Base-by-base conservation (phyloP, 2,329 filamentous ascomycete species). In the Aspergillus hortae region DNA sequence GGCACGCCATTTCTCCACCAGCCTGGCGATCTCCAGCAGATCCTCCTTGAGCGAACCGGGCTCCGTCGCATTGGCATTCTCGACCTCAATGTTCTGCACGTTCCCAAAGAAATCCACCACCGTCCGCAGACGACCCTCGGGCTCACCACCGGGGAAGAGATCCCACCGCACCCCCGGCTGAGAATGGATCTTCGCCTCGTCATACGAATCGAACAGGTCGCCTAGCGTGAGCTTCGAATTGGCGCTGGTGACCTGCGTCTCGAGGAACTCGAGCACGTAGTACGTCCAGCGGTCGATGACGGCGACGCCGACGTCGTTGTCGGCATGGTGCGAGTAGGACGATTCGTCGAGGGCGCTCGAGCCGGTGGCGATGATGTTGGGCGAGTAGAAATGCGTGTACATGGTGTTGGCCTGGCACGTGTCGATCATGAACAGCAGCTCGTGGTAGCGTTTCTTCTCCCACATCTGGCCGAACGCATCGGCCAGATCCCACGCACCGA, bases 391-490 rank as follows among this genome's bases (percentile, higher is more conserved):
- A 64, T 96, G 92, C 68, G 87, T 92, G 76, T 96, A 99, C 91
- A 99, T 96, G 30, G 94, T 99, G 72, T 99, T 99, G 50, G 94
- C 94, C 76, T 99, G 94, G 76, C 94, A 99, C 0, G 94, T 99
- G 72, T 99, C 94, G 74, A 99, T 99, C 94, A 99, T 99, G 79
- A 99, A 99, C 52, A 99, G 83, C 61, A 99, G 86, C 74, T 99
- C 94, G 70, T 97, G 90, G 73, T 97, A 99, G 78, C 94, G 87
- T 77, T 95, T 95, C 84, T 99, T 99, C 80, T 99, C 94, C 89
- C 92, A 96, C 94, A 99, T 99, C 78, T 99, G 92, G 73, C 95
- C 91, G 70, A 99, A 97, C 0, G 94, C 94, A 72, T 99, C 90
- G 4, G 95, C 94, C 52, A 99, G 77, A 74, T 99, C 94, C 70